phyloP scores from a whole-genome alignment of 805 yeast species.

The Pichia occidentalis region DNA sequence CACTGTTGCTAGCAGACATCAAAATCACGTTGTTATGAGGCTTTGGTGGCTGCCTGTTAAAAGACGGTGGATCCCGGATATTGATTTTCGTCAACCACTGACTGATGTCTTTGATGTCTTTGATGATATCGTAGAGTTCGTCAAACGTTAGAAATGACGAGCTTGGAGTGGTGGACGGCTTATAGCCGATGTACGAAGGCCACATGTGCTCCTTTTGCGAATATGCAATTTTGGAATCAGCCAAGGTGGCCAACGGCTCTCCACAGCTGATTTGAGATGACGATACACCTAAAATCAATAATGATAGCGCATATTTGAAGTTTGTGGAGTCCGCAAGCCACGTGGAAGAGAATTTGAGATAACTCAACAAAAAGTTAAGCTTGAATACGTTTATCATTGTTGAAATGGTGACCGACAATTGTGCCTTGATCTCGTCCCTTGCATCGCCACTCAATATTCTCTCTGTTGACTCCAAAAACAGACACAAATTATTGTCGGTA shows the following conservation, averaged over 20 bases:
- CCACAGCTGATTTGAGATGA: slow-evolving; percentile 4
- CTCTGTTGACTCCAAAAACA: slow-evolving; percentile 28
- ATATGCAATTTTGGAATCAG: slow-evolving; percentile 12
- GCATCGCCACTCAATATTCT: slow-evolving; percentile 16
- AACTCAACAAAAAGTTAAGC: slow-evolving; percentile 23
- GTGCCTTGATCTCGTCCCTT: slow-evolving; percentile 21
- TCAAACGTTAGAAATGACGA: neutral
- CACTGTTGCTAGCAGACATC: slow-evolving; percentile 12
- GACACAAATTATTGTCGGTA: slow-evolving; percentile 36
- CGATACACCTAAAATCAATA: slow-evolving; percentile 15
- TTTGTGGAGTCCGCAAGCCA: slow-evolving; percentile 19
- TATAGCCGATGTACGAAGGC: slow-evolving; percentile 15
- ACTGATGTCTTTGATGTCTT: neutral
- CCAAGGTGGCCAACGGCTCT: slow-evolving; percentile 4
- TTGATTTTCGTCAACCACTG: slow-evolving; percentile 6
- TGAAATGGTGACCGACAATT: slow-evolving; percentile 23
- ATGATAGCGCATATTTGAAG: slow-evolving; percentile 18
- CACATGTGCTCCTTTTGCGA: slow-evolving; percentile 14
- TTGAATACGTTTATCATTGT: slow-evolving; percentile 22
- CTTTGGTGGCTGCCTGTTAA: slow-evolving; percentile 3
- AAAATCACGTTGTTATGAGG: neutral
- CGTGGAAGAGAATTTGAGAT: slow-evolving; percentile 15
- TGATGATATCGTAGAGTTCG: slow-evolving; percentile 3
- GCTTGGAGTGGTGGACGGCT: slow-evolving; percentile 5
- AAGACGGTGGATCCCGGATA: neutral